Evolutionary conservation across 768 basidiomycete species (phyloP).

Genomic region (Rhodotorula graminis): DNA sequence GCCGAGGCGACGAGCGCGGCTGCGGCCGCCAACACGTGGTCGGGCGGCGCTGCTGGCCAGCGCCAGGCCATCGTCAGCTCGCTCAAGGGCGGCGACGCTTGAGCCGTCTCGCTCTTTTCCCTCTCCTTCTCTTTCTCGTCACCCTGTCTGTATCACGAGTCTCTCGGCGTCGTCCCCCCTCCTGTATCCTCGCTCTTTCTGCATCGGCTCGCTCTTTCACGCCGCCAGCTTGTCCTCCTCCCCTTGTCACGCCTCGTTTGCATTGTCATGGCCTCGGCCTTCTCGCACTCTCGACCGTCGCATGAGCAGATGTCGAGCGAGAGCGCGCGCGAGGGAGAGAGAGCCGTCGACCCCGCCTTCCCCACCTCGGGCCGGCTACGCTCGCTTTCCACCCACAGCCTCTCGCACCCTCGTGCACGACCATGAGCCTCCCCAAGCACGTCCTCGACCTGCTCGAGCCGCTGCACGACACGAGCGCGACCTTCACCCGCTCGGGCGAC

Average conservation of each 20-base stretch:
- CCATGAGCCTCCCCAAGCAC: slow-evolving; percentile 1
- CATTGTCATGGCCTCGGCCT: background rate
- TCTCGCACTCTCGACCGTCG: too few relatives aligned
- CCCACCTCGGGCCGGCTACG: background rate
- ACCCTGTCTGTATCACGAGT: background rate
- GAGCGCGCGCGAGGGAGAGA: too few relatives aligned
- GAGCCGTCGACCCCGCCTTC: background rate
- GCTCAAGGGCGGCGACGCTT: background rate
- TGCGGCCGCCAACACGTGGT: background rate
- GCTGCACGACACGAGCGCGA: background rate
- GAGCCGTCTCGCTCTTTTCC: background rate
- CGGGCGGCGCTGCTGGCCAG: background rate
- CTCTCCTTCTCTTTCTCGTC: background rate
- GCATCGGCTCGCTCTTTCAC: background rate
- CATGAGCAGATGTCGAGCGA: too few relatives aligned
- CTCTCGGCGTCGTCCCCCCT: background rate
- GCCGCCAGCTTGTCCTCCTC: background rate
- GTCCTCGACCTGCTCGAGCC: slow-evolving; percentile 4
- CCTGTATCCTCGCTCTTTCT: background rate
- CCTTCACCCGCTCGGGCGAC: background rate
- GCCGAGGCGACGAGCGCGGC: background rate
- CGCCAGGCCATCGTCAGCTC: background rate
- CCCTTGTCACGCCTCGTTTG: background rate
- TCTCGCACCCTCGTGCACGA: too few relatives aligned
- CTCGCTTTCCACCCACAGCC: background rate